phyloP scores from a whole-genome alignment of 1,284 basidiomycete genomes.

The Volvariella surrecta region DNA sequence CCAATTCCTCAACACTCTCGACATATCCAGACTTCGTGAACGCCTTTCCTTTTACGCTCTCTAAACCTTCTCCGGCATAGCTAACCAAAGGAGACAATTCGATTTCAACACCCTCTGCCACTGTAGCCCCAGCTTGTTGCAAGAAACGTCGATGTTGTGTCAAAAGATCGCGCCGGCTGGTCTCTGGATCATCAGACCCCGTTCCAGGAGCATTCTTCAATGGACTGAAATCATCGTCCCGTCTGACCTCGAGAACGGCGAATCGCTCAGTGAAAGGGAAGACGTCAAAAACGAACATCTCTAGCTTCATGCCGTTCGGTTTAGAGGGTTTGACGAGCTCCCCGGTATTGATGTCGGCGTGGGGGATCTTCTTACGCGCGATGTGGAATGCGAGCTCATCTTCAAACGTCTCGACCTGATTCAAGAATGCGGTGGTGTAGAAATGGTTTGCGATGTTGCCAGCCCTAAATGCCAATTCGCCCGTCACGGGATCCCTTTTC shows the following conservation, averaged over 20 bases:
- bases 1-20: constrained; percentile 30
- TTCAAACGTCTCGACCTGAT: constrained; percentile 79
- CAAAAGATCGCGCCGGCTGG: constrained; percentile 84
- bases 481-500: constrained; percentile 57
- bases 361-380: constrained; percentile 95
- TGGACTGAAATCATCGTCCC: constrained; percentile 91
- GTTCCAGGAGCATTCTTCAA: constrained; percentile 97
- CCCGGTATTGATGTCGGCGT: constrained; percentile 65
- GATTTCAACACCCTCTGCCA: constrained; percentile 70
- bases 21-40: constrained; percentile 49
- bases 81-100: constrained; percentile 86
- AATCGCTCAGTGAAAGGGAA: constrained; percentile 89
- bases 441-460: constrained; percentile 99
- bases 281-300: constrained; percentile 98
- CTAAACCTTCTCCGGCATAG: constrained; percentile 90
- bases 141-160: constrained; percentile 89
- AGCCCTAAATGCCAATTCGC: constrained; percentile 84
- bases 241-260: constrained; percentile 83
- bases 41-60: constrained; percentile 69
- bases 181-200: constrained; percentile 89
- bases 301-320: constrained; percentile 99
- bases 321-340: constrained; percentile 67
- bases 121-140: constrained; percentile 66
- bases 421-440: constrained; percentile 87
- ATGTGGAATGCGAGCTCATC: constrained; percentile 93